phyloP scores from a whole-genome alignment of 169 alveolate species.

The Sarcocystis neurona region DNA sequence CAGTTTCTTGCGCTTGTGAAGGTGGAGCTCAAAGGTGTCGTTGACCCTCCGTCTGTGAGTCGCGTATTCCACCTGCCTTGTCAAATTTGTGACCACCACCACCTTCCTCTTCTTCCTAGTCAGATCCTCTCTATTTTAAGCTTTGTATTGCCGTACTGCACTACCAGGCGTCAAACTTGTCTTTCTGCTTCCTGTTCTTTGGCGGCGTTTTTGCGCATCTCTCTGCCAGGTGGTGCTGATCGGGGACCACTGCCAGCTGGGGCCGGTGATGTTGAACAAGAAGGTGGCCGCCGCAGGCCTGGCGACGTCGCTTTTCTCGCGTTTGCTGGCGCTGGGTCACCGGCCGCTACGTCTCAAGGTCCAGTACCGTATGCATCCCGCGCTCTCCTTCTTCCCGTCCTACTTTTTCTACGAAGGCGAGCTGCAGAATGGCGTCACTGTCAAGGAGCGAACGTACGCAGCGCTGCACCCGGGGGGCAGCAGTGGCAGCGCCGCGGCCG shows the following conservation, averaged over 20 bases:
- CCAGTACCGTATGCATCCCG: slow-evolving; percentile 97
- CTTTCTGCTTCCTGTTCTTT: neutral
- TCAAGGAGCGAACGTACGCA: slow-evolving; percentile 82
- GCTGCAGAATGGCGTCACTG: slow-evolving; percentile 91
- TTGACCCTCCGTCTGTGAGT: too few relatives aligned
- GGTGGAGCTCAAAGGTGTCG: too few relatives aligned
- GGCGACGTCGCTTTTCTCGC: slow-evolving; percentile 78
- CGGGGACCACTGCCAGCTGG: slow-evolving; percentile 96
- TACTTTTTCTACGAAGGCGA: slow-evolving; percentile 93
- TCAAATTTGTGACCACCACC: too few relatives aligned
- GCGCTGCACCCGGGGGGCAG: neutral
- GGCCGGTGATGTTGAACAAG: slow-evolving; percentile 95
- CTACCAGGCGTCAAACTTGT: neutral
- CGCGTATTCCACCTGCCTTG: too few relatives aligned
- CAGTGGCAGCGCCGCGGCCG: slow-evolving; percentile 40
- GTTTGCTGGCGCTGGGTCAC: slow-evolving; percentile 40
- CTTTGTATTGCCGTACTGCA: neutral
- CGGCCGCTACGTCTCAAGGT: slow-evolving; percentile 90
- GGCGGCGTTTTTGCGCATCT: neutral
- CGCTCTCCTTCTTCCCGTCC: slow-evolving; percentile 91
- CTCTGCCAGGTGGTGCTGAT: slow-evolving; percentile 83
- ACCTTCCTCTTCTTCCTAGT: too few relatives aligned
- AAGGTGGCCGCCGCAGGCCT: slow-evolving; percentile 92
- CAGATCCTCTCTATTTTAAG: neutral
- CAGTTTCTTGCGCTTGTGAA: too few relatives aligned